Base-by-base conservation (phyloP, 805 yeast species). In the Myxozyma udenii region DNA sequence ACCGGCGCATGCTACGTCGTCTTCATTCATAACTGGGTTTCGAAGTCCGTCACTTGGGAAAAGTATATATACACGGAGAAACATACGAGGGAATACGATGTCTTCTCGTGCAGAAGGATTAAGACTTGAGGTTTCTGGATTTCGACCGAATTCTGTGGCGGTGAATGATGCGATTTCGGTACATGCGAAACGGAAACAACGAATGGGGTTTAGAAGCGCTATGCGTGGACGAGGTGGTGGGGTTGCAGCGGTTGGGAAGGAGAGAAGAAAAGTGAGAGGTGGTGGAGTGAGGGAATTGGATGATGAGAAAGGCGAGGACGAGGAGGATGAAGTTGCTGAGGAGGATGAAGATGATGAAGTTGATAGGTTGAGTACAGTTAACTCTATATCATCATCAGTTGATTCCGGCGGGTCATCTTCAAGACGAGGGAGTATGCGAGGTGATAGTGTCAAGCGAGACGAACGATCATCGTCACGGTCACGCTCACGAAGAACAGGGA, bases 261-360 rank as follows among this genome's bases (percentile, higher is more conserved):
- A 3, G 39, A 16, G 2, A 44, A 44, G 16, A 40, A 32, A 22
- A 18, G 14, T 9, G 9, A 28, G 33, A 28, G 33, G 14, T 28
- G 14, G 14, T 28, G 33, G 14, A 28, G 33, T 9, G 14, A 28
- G 14, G 9, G 33, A 28, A 9, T 9, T 9, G 14, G 33, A 38
- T 18, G 46, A 16, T 7, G 30, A 39, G 38, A 48, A 33, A 23
- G 18, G 39, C 24, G 36, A 33, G 18, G 49, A 25, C 7, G 42
- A 24, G 3, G 43, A 35, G 11, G 44, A 45, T 16, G 48, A 26
- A 4, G 48, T 42, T 11, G 62, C 53, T 18, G 61, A 55, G 14
- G 48, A 44, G 14, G 57, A 47, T 25, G 57, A 48, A 49, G 37
- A 51, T 21, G 23, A 9, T 39, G 28, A 28, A 14, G 33, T 28